Base-by-base conservation (phyloP, 331 rosid genomes). In the Quercus phellos region DNA sequence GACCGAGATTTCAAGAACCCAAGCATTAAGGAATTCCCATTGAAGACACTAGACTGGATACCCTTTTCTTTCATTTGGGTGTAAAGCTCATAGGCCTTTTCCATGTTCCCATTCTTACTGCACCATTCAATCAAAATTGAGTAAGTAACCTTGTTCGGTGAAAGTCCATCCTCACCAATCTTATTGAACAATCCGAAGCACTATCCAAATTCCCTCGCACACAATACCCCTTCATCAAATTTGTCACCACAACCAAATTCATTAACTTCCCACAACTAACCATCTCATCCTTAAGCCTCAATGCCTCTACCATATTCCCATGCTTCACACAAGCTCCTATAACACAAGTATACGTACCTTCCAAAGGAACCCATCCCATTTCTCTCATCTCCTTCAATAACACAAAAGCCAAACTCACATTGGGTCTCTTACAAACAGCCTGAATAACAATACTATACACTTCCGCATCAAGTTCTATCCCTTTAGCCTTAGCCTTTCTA, bases 211-310 rank as follows among this genome's bases (percentile, higher is more conserved):
- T 77, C 59, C 97, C 91, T 76, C 42, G 80, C 86, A 46, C 78
- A 70, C 90, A 90, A 75, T 79, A 64, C 51, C 94, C 97, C 77
- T 85, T 87, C 87, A 91, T 79, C 86, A 93, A 93, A 61, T 80
- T 84, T 29, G 32, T 29, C 32, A 4, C 32, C 32, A 29, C 32
- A 29, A 29, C 32, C 32, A 29, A 29, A 29, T 87, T 84, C 76
- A 89, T 42, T 2, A 86, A 83, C 17, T 74, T 46, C 63, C 96
- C 87, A 22, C 84, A 81, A 56, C 75, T 76, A 46, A 85, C 74
- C 98, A 93, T 94, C 75, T 90, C 94, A 82, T 90, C 93, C 84
- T 78, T 94, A 32, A 90, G 70, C 81, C 82, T 78, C 78, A 85
- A 18, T 22, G 93, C 98, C 67, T 80, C 89, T 16, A 27, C 72